phyloP scores from a whole-genome alignment of 768 basidiomycete species.

The Russula earlei region DNA sequence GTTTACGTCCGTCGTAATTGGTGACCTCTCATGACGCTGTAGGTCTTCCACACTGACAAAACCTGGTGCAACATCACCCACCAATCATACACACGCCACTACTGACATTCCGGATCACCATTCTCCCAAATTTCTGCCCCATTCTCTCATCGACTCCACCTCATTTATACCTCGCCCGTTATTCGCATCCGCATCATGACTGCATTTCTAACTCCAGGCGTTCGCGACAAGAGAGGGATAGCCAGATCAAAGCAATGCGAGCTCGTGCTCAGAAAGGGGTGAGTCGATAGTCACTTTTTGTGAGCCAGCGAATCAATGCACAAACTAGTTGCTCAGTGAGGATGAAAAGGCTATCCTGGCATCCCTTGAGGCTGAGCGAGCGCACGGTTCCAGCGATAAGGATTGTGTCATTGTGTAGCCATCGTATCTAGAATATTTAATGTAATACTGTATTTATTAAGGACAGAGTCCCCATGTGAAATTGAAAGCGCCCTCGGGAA shows the following conservation, averaged over 20 bases:
- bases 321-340: constrained; percentile 45
- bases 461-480: background rate
- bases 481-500: background rate
- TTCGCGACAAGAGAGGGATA: constrained; percentile 66
- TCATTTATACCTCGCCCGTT: constrained; percentile 61
- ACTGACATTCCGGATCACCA: constrained; percentile 21
- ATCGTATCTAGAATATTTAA: background rate
- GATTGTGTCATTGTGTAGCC: constrained; percentile 51
- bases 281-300: constrained; percentile 24
- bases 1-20: constrained; percentile 20
- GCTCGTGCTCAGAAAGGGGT: constrained; percentile 71
- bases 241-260: constrained; percentile 58
- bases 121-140: constrained; percentile 25
- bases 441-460: background rate
- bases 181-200: constrained; percentile 52
- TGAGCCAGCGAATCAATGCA: constrained; percentile 5
- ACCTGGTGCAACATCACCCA: constrained; percentile 18
- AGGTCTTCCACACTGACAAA: constrained; percentile 33
- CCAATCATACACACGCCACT: constrained; percentile 19
- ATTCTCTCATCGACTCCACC: constrained; percentile 30
- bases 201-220: constrained; percentile 41
- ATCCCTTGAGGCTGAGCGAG: constrained; percentile 38
- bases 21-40: constrained; percentile 51
- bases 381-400: constrained; percentile 28
- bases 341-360: constrained; percentile 55